Conservation (phyloP, 129 eudicot species). For the Flaveria sonorensis region DNA sequence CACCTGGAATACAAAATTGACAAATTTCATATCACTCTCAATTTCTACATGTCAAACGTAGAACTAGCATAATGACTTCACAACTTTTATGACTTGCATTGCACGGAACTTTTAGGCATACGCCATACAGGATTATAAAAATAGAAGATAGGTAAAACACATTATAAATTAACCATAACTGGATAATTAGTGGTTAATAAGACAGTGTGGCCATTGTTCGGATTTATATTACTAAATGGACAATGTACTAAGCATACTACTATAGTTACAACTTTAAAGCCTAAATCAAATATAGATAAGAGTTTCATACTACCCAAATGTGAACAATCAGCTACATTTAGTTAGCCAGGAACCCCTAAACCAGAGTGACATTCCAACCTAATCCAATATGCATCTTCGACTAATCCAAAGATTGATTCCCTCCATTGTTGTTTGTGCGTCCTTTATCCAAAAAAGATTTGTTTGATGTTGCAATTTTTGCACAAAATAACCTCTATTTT, state of each 20-base stretch:
- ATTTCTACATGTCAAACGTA: neutral
- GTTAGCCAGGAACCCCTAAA: conserved; percentile 8
- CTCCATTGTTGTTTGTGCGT: neutral
- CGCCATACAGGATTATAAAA: neutral
- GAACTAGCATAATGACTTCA: neutral
- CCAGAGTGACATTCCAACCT: conserved; percentile 7
- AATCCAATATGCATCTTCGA: conserved; percentile 9
- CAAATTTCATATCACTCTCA: conserved; percentile 20
- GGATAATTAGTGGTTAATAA: neutral
- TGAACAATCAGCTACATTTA: neutral
- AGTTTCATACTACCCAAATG: neutral
- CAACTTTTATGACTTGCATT: neutral
- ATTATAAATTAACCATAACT: neutral
- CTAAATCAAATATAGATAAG: neutral
- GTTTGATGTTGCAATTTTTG: neutral
- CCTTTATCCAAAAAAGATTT: conserved; percentile 10
- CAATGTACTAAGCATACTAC: neutral
- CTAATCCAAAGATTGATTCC: neutral
- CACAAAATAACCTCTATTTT: neutral
- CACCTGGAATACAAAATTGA: conserved; percentile 48
- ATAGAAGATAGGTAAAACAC: neutral
- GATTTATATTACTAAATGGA: neutral
- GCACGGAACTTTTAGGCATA: neutral
- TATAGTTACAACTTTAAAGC: neutral
- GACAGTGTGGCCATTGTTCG: neutral